Percentiles rank a stretch among this genome's conserved stretches.
Conservation (phyloP, 139 green algal species). For the Chlorella sp. region DNA sequence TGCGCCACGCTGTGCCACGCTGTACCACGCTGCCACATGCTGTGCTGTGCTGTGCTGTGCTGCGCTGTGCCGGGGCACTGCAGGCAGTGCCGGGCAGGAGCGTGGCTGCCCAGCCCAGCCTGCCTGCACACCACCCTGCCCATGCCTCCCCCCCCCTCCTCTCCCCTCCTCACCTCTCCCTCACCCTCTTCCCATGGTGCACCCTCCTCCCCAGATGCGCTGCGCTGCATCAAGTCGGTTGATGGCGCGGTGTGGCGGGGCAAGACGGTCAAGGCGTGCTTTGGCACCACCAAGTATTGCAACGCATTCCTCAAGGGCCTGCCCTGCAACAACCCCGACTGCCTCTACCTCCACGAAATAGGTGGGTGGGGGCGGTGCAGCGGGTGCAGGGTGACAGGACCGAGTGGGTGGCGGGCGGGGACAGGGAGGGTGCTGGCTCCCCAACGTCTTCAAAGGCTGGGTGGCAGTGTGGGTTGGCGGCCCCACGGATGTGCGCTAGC, state of each 20-base stretch:
- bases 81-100: background rate
- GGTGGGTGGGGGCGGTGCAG: constrained; percentile 47
- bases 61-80: background rate
- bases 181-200: too few relatives aligned
- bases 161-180: background rate
- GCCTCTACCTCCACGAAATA: constrained; percentile 92
- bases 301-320: constrained; percentile 91
- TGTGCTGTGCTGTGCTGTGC: background rate
- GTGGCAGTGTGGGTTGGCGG: too few relatives aligned
- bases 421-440: too few relatives aligned
- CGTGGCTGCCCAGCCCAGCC: background rate
- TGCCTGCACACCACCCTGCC: background rate
- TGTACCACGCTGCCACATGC: background rate
- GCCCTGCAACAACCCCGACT: constrained; percentile 90
- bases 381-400: background rate
- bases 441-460: too few relatives aligned
- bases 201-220: constrained; percentile 71
- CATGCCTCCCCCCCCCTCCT: background rate
- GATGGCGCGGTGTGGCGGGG: constrained; percentile 80
- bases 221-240: constrained; percentile 84
- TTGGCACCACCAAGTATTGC: constrained; percentile 98
- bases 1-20: background rate
- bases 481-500: too few relatives aligned
- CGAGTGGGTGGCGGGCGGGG: too few relatives aligned
- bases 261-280: constrained; percentile 83